These are phyloP conservation scores for Metarhizium robertsii DNA, from an alignment of 2,329 filamentous ascomycete species.

Conservation along the genomic window DNA sequence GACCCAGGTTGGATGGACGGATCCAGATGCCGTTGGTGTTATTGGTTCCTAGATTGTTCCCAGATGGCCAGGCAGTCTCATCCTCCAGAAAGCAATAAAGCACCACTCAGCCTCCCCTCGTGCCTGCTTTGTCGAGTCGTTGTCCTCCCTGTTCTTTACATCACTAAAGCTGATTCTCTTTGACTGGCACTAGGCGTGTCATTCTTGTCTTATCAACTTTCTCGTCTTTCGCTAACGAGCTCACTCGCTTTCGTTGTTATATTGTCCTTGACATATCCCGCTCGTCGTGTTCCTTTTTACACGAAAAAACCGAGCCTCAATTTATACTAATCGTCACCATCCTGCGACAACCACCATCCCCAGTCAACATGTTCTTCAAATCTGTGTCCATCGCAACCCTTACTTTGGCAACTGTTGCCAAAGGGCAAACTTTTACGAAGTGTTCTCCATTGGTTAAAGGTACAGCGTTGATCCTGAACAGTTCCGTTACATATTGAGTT, in stretches of 20 bases:
- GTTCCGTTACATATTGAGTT: too few relatives aligned
- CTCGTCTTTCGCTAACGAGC: conserved; percentile 2
- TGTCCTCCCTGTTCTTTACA: background rate
- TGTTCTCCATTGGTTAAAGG: conserved; percentile 41
- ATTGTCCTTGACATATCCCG: background rate
- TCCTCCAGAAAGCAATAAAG: conserved; percentile 3
- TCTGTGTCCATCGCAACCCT: conserved; percentile 33
- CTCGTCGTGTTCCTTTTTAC: too few relatives aligned
- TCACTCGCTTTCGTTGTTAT: background rate
- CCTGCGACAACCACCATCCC: background rate
- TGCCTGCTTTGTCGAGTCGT: background rate
- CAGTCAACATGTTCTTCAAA: conserved; percentile 32
- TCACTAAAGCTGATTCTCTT: background rate
- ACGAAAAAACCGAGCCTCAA: too few relatives aligned
- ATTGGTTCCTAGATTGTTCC: conserved; percentile 1
- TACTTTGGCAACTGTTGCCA: conserved; percentile 39
- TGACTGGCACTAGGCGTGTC: background rate
- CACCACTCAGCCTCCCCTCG: background rate
- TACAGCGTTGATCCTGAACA: too few relatives aligned
- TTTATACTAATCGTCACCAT: background rate
- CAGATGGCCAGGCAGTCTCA: background rate
- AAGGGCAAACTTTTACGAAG: conserved; percentile 38
- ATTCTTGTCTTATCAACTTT: background rate
- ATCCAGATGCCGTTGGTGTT: background rate
- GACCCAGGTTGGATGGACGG: background rate